Evolutionary conservation across 2,329 filamentous ascomycete genomes (phyloP).

Genomic region (Ceratocystiopsis sp.): DNA sequence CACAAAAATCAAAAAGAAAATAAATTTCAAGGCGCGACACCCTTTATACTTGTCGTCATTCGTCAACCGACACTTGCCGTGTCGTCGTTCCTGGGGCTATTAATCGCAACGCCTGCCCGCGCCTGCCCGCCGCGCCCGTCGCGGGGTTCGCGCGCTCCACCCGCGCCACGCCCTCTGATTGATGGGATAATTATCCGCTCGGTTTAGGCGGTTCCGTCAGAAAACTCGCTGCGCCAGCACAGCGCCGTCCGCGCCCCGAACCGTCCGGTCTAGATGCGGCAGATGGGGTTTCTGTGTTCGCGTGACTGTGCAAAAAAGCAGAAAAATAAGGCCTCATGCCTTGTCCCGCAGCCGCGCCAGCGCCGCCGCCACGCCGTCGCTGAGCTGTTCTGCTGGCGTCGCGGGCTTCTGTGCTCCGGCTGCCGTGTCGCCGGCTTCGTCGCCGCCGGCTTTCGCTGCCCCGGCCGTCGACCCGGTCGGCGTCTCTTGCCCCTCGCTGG

Average conservation of each 20-base stretch:
- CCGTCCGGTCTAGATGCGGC: neutral
- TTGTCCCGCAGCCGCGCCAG: conserved; percentile 39
- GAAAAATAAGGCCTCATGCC: conserved; percentile 13
- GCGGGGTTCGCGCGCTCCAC: too few relatives aligned
- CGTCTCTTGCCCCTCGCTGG: too few relatives aligned
- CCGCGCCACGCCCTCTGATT: too few relatives aligned
- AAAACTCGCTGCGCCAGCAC: too few relatives aligned
- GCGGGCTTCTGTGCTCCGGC: conserved; percentile 6
- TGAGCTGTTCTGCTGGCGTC: conserved; percentile 24
- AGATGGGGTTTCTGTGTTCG: neutral
- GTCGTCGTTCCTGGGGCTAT: too few relatives aligned
- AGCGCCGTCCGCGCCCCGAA: neutral
- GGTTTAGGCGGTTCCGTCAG: too few relatives aligned
- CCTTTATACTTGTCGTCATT: too few relatives aligned
- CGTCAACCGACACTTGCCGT: too few relatives aligned
- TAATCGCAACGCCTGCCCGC: too few relatives aligned
- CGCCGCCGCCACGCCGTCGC: conserved; percentile 42
- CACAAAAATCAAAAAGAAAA: neutral
- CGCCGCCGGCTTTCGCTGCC: conserved; percentile 23
- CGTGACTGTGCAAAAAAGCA: neutral
- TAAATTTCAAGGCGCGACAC: neutral
- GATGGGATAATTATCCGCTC: too few relatives aligned
- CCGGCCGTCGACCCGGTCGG: conserved; percentile 13
- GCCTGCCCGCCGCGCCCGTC: too few relatives aligned
- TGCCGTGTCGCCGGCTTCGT: conserved; percentile 9